A percentile compares a stretch with the other conserved stretches of the same genome.
Evolutionary conservation across 768 basidiomycete genomes (phyloP).

Genomic region (Clitopilus passeckerianus): DNA sequence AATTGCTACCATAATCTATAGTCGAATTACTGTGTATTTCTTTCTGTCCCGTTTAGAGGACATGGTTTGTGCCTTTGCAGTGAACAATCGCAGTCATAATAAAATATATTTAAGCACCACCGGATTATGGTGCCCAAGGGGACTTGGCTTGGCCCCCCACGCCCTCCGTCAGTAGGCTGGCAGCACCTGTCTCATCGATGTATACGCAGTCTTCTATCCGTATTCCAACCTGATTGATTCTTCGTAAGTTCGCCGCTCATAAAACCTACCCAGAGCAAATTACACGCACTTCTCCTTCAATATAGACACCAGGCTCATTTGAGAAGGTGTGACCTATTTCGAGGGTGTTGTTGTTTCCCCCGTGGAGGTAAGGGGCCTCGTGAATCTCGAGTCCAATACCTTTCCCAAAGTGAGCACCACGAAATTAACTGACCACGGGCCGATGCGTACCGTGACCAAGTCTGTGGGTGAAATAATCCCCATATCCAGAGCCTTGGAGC

Average conservation of each 20-base stretch:
- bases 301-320: constrained; percentile 76
- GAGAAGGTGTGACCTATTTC: constrained; percentile 71
- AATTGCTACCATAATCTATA: background rate
- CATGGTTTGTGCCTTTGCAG: background rate
- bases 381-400: constrained; percentile 85
- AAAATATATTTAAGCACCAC: background rate
- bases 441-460: constrained; percentile 63
- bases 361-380: constrained; percentile 75
- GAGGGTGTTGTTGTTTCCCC: constrained; percentile 57
- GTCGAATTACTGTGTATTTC: background rate
- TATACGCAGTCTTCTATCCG: constrained; percentile 84
- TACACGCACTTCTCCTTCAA: constrained; percentile 52
- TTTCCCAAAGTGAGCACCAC: constrained; percentile 17
- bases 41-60: background rate
- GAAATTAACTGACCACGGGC: constrained; percentile 4
- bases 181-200: constrained; percentile 46
- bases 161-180: constrained; percentile 57
- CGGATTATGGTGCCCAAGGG: constrained; percentile 33
- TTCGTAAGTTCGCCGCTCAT: background rate
- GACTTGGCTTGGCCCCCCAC: constrained; percentile 54
- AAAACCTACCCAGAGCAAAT: background rate
- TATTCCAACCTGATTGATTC: constrained; percentile 55
- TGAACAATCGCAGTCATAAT: background rate
- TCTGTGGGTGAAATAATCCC: constrained; percentile 71
- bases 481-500: constrained; percentile 39